Percentiles rank a stretch among this genome's conserved stretches.
phyloP scores from a whole-genome alignment of 352 stramenopile species.

The Phytophthora colocasiae region DNA sequence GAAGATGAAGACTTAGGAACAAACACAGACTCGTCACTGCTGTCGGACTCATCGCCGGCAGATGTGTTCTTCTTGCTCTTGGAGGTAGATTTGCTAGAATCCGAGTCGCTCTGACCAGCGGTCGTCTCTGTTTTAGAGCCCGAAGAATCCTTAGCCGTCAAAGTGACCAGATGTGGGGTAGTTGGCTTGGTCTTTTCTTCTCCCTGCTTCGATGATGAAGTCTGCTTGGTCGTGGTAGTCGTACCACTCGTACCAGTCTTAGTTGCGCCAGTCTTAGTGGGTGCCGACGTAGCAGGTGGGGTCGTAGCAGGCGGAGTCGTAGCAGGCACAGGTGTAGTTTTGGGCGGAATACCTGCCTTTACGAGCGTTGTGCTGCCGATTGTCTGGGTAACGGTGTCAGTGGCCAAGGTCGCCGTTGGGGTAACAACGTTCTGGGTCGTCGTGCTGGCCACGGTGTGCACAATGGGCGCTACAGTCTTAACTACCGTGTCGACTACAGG shows the following conservation, averaged over 20 bases:
- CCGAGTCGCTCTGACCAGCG: conserved; percentile 14
- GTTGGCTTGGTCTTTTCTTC: conserved; percentile 16
- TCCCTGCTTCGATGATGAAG: conserved; percentile 10
- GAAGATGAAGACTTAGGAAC: conserved; percentile 24
- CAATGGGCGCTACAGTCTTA: neutral
- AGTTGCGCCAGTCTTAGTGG: conserved; percentile 9
- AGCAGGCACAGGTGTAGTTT: conserved; percentile 1
- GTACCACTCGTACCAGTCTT: neutral
- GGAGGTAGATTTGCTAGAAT: conserved; percentile 27
- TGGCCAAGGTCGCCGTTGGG: conserved; percentile 1
- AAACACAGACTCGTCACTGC: conserved; percentile 22
- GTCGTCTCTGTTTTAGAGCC: conserved; percentile 22
- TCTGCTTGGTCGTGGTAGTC: conserved; percentile 14
- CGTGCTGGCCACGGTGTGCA: neutral
- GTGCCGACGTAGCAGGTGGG: conserved; percentile 5
- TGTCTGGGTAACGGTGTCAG: conserved; percentile 8
- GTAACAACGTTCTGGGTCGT: neutral
- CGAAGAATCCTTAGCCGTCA: conserved; percentile 32
- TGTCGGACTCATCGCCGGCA: conserved; percentile 27
- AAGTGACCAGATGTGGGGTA: conserved; percentile 21
- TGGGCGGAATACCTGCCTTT: conserved; percentile 12
- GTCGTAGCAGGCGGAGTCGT: conserved; percentile 15
- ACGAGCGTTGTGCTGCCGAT: conserved; percentile 15
- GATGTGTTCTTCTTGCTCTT: conserved; percentile 33
- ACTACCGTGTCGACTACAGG: conserved; percentile 3